Base-by-base conservation (phyloP, 805 yeast genomes). In the Metschnikowia corniflorae region DNA sequence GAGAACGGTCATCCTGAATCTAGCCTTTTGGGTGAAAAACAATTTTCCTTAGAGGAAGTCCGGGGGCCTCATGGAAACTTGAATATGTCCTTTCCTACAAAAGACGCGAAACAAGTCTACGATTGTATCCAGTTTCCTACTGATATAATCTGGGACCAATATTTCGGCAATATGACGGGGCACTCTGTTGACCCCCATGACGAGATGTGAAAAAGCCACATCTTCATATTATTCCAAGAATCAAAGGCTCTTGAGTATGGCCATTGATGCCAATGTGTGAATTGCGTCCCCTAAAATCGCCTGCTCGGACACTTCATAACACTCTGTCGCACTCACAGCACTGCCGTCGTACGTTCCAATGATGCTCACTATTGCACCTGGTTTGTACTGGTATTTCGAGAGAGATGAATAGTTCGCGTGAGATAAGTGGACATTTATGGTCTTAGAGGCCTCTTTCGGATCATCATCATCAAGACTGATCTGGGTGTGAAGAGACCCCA, bases 131-230 rank as follows among this genome's bases (percentile, higher is more conserved):
- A 75, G 52, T 73, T 79, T 31, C 80, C 83, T 4, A 71, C 77
- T 2, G 86, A 80, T 37, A 66, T 78, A 17, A 78, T 81, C 22
- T 80, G 86, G 84, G 86, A 78, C 35, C 83, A 78, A 46, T 75
- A 76, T 46, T 77, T 79, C 12, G 24, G n/a, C n/a, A n/a, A n/a
- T n/a, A n/a, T n/a, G n/a, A n/a, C n/a, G n/a, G n/a, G n/a, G n/a
- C n/a, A n/a, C n/a, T n/a, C n/a, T n/a, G n/a, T n/a, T n/a, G n/a
- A n/a, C n/a, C n/a, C n/a, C n/a, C n/a, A n/a, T n/a, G n/a, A n/a
- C n/a, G n/a, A n/a, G n/a, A n/a, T n/a, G n/a, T n/a, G n/a, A n/a
- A n/a, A n/a, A n/a, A n/a, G n/a, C n/a, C n/a, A n/a, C n/a, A n/a
- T n/a, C n/a, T n/a, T n/a, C n/a, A n/a, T n/a, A n/a, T n/a, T n/a